Conservation (phyloP, 2,329 filamentous ascomycete genomes). For the Cercospora citrullina region DNA sequence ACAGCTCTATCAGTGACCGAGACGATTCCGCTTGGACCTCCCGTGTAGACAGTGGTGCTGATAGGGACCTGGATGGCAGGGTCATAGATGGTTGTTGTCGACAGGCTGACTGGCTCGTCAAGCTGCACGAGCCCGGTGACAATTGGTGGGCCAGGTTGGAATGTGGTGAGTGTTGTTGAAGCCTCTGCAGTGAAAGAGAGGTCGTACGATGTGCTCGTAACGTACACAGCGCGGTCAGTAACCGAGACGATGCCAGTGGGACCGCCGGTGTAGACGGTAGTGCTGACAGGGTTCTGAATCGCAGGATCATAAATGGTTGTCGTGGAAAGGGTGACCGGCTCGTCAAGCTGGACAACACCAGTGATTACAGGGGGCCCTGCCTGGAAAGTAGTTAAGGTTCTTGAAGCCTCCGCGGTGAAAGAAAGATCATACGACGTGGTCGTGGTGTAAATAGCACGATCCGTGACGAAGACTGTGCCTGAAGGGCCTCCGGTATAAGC, state of each 20-base stretch:
- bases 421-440: not conserved
- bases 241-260: not conserved
- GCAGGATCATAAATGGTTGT: not conserved
- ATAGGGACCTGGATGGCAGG: not conserved
- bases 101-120: not conserved
- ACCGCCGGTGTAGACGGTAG: not conserved
- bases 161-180: not conserved
- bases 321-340: not conserved
- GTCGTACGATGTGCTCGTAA: not conserved
- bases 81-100: not conserved
- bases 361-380: not conserved
- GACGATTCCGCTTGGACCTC: not conserved
- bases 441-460: not conserved
- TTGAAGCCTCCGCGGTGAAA: not conserved
- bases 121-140: not conserved
- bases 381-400: not conserved
- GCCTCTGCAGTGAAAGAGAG: not conserved
- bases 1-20: not conserved
- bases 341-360: not conserved
- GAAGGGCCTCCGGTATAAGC: not conserved
- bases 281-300: not conserved
- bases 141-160: not conserved
- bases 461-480: not conserved
- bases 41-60: not conserved
- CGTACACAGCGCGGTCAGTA: not conserved